Conservation (phyloP, 768 basidiomycete genomes). For the Lyophyllum semitale region DNA sequence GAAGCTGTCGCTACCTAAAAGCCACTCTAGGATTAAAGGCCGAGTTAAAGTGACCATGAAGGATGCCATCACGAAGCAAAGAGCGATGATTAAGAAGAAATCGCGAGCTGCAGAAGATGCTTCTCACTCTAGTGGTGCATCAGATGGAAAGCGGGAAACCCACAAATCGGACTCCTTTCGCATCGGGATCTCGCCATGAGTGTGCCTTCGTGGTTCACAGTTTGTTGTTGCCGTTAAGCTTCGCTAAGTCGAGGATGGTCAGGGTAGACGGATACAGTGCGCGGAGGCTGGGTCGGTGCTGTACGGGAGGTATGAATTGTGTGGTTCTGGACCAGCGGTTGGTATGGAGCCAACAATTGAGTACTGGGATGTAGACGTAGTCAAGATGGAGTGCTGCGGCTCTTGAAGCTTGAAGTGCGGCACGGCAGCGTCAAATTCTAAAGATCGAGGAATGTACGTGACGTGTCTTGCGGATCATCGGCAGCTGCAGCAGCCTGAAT, state of each 20-base stretch:
- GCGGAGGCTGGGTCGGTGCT: too few relatives aligned
- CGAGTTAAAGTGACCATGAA: conserved; percentile 35
- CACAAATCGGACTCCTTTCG: conserved; percentile 3
- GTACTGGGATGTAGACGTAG: background rate
- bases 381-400: background rate
- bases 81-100: conserved; percentile 41
- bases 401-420: too few relatives aligned
- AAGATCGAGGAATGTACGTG: too few relatives aligned
- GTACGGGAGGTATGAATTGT: too few relatives aligned
- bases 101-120: conserved; percentile 31
- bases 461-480: too few relatives aligned
- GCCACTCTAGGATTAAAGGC: conserved; percentile 25
- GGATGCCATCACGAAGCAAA: conserved; percentile 42
- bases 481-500: too few relatives aligned
- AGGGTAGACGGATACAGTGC: too few relatives aligned
- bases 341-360: background rate
- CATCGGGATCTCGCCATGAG: background rate
- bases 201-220: too few relatives aligned
- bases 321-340: background rate
- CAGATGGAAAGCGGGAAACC: background rate
- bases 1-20: conserved; percentile 1
- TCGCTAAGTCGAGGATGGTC: too few relatives aligned
- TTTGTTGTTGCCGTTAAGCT: too few relatives aligned
- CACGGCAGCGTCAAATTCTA: too few relatives aligned
- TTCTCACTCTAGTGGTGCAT: background rate